These are phyloP conservation scores for Exophiala spinifera DNA, from an alignment of 2,329 filamentous ascomycete genomes.

Conservation along the genomic window DNA sequence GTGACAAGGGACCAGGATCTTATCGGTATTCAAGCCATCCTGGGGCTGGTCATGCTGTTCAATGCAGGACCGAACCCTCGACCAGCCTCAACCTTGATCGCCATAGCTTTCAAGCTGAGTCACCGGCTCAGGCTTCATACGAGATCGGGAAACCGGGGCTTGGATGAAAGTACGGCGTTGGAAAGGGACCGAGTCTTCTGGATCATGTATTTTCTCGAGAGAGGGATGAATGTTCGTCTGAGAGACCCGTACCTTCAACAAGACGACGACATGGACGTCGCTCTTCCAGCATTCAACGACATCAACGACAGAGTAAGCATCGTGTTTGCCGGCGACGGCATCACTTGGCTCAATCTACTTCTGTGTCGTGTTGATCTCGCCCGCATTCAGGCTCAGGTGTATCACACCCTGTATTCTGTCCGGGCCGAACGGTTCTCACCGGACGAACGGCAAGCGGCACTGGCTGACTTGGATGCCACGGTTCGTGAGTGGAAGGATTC, in stretches of 20 bases:
- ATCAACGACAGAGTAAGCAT: slow-evolving; percentile 1
- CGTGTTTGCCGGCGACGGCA: background rate
- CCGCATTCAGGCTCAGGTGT: slow-evolving; percentile 1
- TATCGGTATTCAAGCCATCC: slow-evolving; percentile 31
- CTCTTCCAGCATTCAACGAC: background rate
- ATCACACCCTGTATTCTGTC: slow-evolving; percentile 4
- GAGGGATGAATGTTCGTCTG: slow-evolving; percentile 42
- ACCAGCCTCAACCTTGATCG: slow-evolving; percentile 29
- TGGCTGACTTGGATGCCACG: background rate
- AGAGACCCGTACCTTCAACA: slow-evolving; percentile 38
- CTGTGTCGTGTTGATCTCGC: slow-evolving; percentile 1
- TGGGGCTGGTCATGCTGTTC: slow-evolving; percentile 31
- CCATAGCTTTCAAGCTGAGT: slow-evolving; percentile 17
- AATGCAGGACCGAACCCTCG: slow-evolving; percentile 28
- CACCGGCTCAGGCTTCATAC: slow-evolving; percentile 4
- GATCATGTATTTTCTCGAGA: slow-evolving; percentile 37
- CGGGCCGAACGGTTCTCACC: background rate
- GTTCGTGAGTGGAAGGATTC: slow-evolving; percentile 4
- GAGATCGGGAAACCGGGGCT: background rate
- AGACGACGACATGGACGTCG: slow-evolving; percentile 34
- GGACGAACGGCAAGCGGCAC: background rate
- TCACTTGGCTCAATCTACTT: slow-evolving; percentile 3
- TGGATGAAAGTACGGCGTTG: slow-evolving; percentile 19
- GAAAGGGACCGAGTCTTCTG: slow-evolving; percentile 31
- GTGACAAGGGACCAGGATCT: slow-evolving; percentile 27